Conservation (phyloP, 1,139 yeast genomes). For the Diutina mesorugosa region DNA sequence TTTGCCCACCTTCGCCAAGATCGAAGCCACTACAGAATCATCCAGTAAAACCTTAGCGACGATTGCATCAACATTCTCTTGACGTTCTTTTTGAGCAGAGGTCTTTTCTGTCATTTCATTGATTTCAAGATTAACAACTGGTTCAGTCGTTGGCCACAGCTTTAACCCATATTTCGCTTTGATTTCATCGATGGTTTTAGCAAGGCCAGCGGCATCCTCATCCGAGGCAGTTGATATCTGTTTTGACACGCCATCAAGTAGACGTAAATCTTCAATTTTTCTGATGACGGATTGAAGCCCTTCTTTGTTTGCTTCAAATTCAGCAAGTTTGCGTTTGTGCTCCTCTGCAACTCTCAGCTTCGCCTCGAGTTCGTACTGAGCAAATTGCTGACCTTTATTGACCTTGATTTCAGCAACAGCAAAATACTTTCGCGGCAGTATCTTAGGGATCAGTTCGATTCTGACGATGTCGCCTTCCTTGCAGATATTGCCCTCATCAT, state of each 20-base stretch:
- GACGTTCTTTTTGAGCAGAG: background rate
- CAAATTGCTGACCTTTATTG: slow-evolving; percentile 87
- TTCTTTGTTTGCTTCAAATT: slow-evolving; percentile 34
- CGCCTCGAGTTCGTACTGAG: slow-evolving; percentile 63
- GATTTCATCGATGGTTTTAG: slow-evolving; percentile 33
- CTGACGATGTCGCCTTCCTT: slow-evolving; percentile 94
- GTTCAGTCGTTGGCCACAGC: slow-evolving; percentile 46
- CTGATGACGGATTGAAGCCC: slow-evolving; percentile 13
- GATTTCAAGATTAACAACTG: slow-evolving; percentile 24
- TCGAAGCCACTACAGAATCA: background rate
- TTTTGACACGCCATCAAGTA: slow-evolving; percentile 12
- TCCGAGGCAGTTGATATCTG: slow-evolving; percentile 19
- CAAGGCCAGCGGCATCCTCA: slow-evolving; percentile 25
- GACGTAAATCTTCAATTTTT: background rate
- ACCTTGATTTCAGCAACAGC: slow-evolving; percentile 90
- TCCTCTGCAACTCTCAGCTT: slow-evolving; percentile 50
- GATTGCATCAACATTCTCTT: background rate
- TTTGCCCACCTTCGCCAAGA: slow-evolving; percentile 1
- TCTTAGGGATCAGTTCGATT: slow-evolving; percentile 80
- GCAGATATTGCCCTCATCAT: slow-evolving; percentile 85
- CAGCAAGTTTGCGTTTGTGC: slow-evolving; percentile 38
- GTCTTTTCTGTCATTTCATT: slow-evolving; percentile 14
- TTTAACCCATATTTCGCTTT: slow-evolving; percentile 39
- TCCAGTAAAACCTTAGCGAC: background rate
- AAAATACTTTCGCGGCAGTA: slow-evolving; percentile 72